These are phyloP conservation scores for Phlegmacium glaucopus DNA, from an alignment of 768 basidiomycete species.

Conservation along the genomic window DNA sequence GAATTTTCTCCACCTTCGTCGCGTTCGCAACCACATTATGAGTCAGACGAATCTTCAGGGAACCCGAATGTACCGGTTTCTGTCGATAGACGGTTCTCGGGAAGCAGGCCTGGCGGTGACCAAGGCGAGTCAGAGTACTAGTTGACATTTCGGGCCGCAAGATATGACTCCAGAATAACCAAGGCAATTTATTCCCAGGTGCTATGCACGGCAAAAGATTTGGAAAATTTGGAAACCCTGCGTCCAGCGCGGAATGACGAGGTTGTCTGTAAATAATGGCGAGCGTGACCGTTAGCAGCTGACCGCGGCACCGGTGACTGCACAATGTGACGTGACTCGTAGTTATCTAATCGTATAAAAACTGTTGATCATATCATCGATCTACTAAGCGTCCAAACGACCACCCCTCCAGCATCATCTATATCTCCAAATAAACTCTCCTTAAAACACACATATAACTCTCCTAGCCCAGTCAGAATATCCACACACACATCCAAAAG, in stretches of 20 bases:
- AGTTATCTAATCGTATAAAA: slow-evolving; percentile 24
- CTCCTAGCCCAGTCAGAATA: neutral
- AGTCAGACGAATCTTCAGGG: neutral
- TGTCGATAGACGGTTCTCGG: neutral
- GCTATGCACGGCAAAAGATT: too few relatives aligned
- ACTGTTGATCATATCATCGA: slow-evolving; percentile 3
- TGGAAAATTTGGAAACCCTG: too few relatives aligned
- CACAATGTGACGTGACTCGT: slow-evolving; percentile 14
- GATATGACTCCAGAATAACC: too few relatives aligned
- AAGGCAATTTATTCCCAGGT: too few relatives aligned
- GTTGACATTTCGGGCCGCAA: slow-evolving; percentile 2
- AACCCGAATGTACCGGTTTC: neutral
- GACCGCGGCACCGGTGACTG: too few relatives aligned
- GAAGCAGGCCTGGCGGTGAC: neutral
- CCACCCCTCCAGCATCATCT: slow-evolving; percentile 8
- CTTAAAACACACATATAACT: slow-evolving; percentile 5
- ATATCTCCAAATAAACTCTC: slow-evolving; percentile 4
- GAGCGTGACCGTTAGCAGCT: too few relatives aligned
- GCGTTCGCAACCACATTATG: slow-evolving; percentile 12
- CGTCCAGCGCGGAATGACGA: too few relatives aligned
- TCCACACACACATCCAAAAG: slow-evolving; percentile 6
- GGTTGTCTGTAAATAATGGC: too few relatives aligned
- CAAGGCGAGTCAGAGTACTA: slow-evolving; percentile 2
- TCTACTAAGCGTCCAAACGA: slow-evolving; percentile 1
- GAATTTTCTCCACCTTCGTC: slow-evolving; percentile 58